A percentile compares a stretch with the other conserved stretches of the same genome.
Conservation (phyloP, 208 protist genomes). For the Trypanosoma cruzi region DNA sequence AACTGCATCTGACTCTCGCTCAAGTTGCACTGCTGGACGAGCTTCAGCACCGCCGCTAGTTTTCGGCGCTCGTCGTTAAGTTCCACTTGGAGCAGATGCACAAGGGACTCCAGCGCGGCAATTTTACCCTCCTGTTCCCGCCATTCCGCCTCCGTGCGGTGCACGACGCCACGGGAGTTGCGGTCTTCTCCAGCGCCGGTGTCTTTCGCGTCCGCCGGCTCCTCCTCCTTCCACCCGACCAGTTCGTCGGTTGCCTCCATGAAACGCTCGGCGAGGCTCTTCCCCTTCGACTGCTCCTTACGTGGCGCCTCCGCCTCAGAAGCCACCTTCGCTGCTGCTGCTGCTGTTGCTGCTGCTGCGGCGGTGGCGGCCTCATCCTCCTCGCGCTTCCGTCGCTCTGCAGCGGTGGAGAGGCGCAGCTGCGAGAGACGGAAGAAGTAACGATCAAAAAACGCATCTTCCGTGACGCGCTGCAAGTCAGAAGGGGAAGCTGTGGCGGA, state of each 20-base stretch:
- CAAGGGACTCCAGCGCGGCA: conserved; percentile 44
- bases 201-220: neutral
- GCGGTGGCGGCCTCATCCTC: conserved; percentile 5
- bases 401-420: conserved; percentile 48
- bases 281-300: conserved; percentile 1
- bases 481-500: neutral
- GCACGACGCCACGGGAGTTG: neutral
- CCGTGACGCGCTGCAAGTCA: conserved; percentile 27
- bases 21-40: conserved; percentile 10
- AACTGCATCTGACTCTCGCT: conserved; percentile 6
- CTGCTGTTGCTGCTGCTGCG: neutral
- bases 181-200: neutral
- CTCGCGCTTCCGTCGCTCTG: conserved; percentile 22
- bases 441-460: conserved; percentile 83
- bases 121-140: conserved; percentile 31
- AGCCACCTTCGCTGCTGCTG: neutral
- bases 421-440: conserved; percentile 88
- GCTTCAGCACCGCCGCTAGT: conserved; percentile 31
- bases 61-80: conserved; percentile 40
- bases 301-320: neutral
- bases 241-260: conserved; percentile 27
- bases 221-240: conserved; percentile 21
- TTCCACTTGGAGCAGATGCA: conserved; percentile 64
- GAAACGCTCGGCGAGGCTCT: conserved; percentile 20
- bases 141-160: conserved; percentile 2